Evolutionary conservation across 1,139 yeast genomes (phyloP).

Genomic region (Yamadazyma aaseri): DNA sequence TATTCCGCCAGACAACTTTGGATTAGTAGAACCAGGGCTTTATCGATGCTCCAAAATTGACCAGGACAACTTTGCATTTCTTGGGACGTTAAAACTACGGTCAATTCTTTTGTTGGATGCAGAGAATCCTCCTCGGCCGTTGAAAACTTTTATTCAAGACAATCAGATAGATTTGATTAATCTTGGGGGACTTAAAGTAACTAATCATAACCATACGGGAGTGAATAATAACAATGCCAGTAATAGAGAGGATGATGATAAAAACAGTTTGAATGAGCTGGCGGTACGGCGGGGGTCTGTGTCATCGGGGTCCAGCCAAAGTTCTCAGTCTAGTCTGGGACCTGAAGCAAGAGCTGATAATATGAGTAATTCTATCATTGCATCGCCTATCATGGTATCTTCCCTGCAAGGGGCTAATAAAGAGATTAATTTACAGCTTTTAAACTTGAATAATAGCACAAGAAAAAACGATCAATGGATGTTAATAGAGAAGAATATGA

Average conservation of each 20-base stretch:
- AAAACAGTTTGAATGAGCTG: conserved; percentile 7
- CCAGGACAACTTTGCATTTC: conserved; percentile 59
- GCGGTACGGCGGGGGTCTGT: conserved; percentile 2
- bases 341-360: conserved; percentile 6
- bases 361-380: conserved; percentile 3
- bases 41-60: conserved; percentile 57
- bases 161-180: conserved; percentile 45
- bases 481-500: conserved; percentile 60
- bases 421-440: conserved; percentile 13
- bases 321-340: conserved; percentile 5
- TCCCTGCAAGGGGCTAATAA: neutral
- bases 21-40: conserved; percentile 71
- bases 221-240: conserved; percentile 19
- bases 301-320: conserved; percentile 5
- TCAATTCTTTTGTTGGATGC: conserved; percentile 66
- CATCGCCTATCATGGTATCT: neutral
- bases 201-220: conserved; percentile 43
- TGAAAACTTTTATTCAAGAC: conserved; percentile 45
- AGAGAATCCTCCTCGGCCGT: conserved; percentile 63
- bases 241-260: conserved; percentile 15
- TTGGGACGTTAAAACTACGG: conserved; percentile 60
- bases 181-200: conserved; percentile 44
- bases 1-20: conserved; percentile 79
- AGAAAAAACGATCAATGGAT: conserved; percentile 61
- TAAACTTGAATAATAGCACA: conserved; percentile 14